phyloP scores from a whole-genome alignment of 2,329 filamentous ascomycete species.

The Xylariaceae sp. region DNA sequence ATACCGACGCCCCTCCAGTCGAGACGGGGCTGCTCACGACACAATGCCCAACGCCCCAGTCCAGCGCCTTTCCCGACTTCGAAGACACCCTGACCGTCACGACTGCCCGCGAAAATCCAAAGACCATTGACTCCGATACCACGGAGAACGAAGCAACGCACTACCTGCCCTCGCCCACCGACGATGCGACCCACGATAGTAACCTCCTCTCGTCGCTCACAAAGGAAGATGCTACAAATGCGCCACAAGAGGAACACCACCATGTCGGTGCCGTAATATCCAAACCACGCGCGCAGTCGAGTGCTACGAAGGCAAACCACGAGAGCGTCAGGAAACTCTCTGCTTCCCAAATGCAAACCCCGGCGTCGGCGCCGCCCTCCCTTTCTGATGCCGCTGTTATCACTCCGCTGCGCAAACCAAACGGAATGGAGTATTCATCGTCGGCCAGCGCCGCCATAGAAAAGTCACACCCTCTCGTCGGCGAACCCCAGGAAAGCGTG shows the following conservation, averaged over 20 bases:
- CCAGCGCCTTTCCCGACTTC: constrained; percentile 17
- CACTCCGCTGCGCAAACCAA: constrained; percentile 27
- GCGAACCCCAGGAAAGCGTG: constrained; percentile 29
- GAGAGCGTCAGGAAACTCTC: constrained; percentile 50
- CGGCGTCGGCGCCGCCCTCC: constrained; percentile 53
- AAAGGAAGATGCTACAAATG: constrained; percentile 5
- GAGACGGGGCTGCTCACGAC: constrained; percentile 6
- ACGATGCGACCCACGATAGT: constrained; percentile 2
- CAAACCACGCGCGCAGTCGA: constrained; percentile 23
- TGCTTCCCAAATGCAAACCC: constrained; percentile 52
- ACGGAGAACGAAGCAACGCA: constrained; percentile 8
- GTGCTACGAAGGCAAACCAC: constrained; percentile 22
- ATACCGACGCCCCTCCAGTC: not conserved
- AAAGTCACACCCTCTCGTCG: constrained; percentile 29
- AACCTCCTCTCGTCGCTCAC: constrained; percentile 4
- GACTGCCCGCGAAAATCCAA: not conserved
- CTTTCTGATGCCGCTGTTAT: constrained; percentile 47
- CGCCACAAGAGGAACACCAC: constrained; percentile 9
- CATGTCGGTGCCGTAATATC: constrained; percentile 6
- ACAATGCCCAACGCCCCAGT: constrained; percentile 18
- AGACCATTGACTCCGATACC: not conserved
- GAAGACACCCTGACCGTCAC: constrained; percentile 5
- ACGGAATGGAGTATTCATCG: constrained; percentile 33
- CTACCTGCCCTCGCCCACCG: constrained; percentile 2
- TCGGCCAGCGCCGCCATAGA: constrained; percentile 36